Evolutionary conservation across 805 yeast genomes (phyloP).

Genomic region (Hanseniaspora lindneri): DNA sequence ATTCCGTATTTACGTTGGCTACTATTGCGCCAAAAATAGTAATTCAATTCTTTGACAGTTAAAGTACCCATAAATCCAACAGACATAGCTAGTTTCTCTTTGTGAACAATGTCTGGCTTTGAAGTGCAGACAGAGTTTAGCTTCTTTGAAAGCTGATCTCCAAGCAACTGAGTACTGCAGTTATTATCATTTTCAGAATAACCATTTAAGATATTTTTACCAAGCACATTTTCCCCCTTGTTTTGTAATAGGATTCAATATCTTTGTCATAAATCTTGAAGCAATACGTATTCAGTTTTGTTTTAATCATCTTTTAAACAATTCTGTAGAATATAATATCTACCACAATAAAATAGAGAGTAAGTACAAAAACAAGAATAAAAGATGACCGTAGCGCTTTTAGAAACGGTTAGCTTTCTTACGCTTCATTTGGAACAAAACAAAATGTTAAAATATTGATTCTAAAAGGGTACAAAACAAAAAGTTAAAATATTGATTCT

Average conservation of each 20-base stretch:
- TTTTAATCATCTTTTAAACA: background rate
- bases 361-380: no score
- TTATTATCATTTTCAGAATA: background rate
- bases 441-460: background rate
- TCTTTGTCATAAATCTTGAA: slow-evolving; percentile 7
- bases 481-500: background rate
- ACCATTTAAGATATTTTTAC: background rate
- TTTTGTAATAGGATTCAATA: slow-evolving; percentile 1
- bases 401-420: background rate
- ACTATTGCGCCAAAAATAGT: slow-evolving; percentile 6
- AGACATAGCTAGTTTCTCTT: background rate
- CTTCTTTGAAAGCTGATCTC: background rate
- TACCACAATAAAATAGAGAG: background rate
- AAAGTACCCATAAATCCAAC: slow-evolving; percentile 13
- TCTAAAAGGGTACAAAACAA: background rate
- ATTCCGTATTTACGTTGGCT: background rate
- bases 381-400: no score
- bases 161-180: background rate
- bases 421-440: background rate
- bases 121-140: slow-evolving; percentile 6
- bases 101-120: background rate
- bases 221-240: slow-evolving; percentile 4
- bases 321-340: slow-evolving; percentile 5
- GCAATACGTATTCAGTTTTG: background rate
- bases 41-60: slow-evolving; percentile 4